Base-by-base conservation (phyloP, 805 yeast genomes). In the Lachancea nothofagi region DNA sequence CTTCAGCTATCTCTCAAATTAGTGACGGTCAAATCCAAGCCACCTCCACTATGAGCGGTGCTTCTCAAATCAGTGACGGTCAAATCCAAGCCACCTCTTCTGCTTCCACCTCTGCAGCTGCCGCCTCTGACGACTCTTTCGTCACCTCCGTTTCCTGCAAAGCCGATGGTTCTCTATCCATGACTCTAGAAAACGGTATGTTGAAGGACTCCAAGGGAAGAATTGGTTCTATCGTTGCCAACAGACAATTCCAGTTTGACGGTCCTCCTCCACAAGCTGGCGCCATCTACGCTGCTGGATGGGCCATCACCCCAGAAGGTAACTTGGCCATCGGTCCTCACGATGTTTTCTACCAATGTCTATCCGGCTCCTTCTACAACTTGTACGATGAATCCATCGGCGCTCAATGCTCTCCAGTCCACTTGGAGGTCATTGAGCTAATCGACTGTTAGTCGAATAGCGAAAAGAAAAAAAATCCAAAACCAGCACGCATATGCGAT, bases 241-340 rank as follows among this genome's bases (percentile, higher is more conserved):
- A 81, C 78, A 72, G 83, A 70, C 90, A 82, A 69, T 82, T 82
- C 75, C 90, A 82, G 69, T 82, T 82, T 56, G 90, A 82, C 62
- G 89, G 89, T 59, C 86, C 87, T 47, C 83, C 85, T 67, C 88
- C 89, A 57, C 90, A 82, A 71, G 85, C 83, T 24, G 84, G 83
- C 64, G 71, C 83, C 43, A 72, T 78, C 59, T 76, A 74, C 60
- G 83, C 85, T 53, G 78, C 74, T 43, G 84, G 85, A 48, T 78
- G 85, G 85, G 61, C 71, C 30, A 57, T 68, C 46, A 62, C 70
- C 41, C 74, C 72, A 48, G 80, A 72, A 15, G 76, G 75, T 63
- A 56, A 64, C 67, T 72, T 81, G 55, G 85, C 85, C 24, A 63
- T 81, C 46, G 88, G 86, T 64, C 64, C 66, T 52, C 57, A 64